These are phyloP conservation scores for Haplographium delicatum DNA, from an alignment of 495 filamentous ascomycete species.

Conservation along the genomic window DNA sequence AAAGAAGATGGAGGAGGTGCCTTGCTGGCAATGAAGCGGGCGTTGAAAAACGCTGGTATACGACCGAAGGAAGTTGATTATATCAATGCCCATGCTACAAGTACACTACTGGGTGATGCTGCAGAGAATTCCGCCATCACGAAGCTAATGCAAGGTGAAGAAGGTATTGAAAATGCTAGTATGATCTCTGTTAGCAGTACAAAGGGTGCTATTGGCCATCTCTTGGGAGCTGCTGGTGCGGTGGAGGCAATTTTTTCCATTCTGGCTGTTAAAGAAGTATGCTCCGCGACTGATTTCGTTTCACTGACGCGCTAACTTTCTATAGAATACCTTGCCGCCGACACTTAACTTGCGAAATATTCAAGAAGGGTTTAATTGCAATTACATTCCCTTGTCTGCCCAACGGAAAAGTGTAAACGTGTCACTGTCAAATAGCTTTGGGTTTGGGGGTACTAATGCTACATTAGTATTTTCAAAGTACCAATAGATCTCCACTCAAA, in stretches of 20 bases:
- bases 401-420: slow-evolving; percentile 69
- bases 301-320: slow-evolving; percentile 22
- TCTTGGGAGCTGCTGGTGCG: slow-evolving; percentile 85
- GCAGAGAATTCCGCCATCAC: slow-evolving; percentile 87
- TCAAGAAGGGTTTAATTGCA: slow-evolving; percentile 70
- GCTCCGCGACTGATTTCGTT: neutral
- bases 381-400: slow-evolving; percentile 70
- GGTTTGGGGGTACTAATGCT: slow-evolving; percentile 96
- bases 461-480: slow-evolving; percentile 71
- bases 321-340: slow-evolving; percentile 73
- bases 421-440: slow-evolving; percentile 91
- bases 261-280: slow-evolving; percentile 54
- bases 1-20: slow-evolving; percentile 76
- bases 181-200: slow-evolving; percentile 85
- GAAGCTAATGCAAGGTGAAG: slow-evolving; percentile 64
- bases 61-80: slow-evolving; percentile 74
- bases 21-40: slow-evolving; percentile 75
- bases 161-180: slow-evolving; percentile 54
- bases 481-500: slow-evolving; percentile 10
- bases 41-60: slow-evolving; percentile 66
- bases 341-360: slow-evolving; percentile 77
- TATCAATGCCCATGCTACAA: slow-evolving; percentile 93
- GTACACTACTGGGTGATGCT: slow-evolving; percentile 75
- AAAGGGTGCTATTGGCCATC: slow-evolving; percentile 88
- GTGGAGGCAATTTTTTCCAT: slow-evolving; percentile 84